Evolutionary conservation across 768 basidiomycete species (phyloP).

Genomic region (Phylloporus rhodoxanthus): DNA sequence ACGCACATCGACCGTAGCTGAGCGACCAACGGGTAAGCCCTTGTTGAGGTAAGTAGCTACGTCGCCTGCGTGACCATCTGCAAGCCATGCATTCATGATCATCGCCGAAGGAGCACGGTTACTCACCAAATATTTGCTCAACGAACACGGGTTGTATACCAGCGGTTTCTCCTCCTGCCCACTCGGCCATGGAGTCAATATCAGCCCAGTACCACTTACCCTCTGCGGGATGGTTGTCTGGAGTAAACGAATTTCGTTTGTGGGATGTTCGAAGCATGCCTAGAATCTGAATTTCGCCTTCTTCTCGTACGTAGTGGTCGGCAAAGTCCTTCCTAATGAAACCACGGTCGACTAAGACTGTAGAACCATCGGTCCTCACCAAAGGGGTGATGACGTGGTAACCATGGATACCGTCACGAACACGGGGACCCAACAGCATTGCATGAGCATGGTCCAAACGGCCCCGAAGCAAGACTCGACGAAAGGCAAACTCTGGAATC

Average conservation of each 20-base stretch:
- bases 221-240: constrained; percentile 73
- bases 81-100: constrained; percentile 5
- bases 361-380: constrained; percentile 70
- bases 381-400: constrained; percentile 87
- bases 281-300: constrained; percentile 62
- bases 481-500: constrained; percentile 83
- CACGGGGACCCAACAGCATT: constrained; percentile 79
- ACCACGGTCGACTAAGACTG: constrained; percentile 87
- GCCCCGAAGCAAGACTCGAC: constrained; percentile 76
- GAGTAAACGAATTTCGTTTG: constrained; percentile 74
- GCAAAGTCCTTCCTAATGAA: constrained; percentile 67
- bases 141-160: constrained; percentile 84
- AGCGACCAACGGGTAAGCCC: constrained; percentile 82
- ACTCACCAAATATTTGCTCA: constrained; percentile 85
- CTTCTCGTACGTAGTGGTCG: constrained; percentile 34
- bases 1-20: constrained; percentile 78
- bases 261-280: constrained; percentile 85
- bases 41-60: constrained; percentile 50
- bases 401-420: constrained; percentile 84
- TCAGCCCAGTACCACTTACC: constrained; percentile 94
- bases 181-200: constrained; percentile 70
- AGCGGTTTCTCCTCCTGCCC: constrained; percentile 64
- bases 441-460: constrained; percentile 72
- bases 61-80: constrained; percentile 84
- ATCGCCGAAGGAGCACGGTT: neutral